A percentile compares a stretch with the other conserved stretches of the same genome.
Conservation (phyloP, 441 rosid species). For the Erodium trifolium region DNA sequence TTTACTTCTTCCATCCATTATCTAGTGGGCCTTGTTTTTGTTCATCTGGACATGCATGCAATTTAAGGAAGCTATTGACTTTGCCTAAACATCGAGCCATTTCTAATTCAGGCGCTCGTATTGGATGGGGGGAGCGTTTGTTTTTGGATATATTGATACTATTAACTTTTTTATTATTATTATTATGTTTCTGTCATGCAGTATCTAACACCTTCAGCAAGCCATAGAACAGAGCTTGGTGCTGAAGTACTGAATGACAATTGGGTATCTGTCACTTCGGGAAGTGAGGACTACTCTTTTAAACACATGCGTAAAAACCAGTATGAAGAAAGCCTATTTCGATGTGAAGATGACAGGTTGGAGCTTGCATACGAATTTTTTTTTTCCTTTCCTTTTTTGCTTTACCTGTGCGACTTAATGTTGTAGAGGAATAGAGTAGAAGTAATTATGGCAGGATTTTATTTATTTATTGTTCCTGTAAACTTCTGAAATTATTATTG, state of each 20-base stretch:
- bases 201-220: slow-evolving; percentile 76
- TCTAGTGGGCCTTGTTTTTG: background rate
- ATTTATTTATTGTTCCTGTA: background rate
- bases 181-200: slow-evolving; percentile 34
- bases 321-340: slow-evolving; percentile 94
- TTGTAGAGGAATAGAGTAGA: background rate
- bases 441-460: background rate
- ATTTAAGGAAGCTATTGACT: background rate
- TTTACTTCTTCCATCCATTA: background rate
- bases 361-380: slow-evolving; percentile 22
- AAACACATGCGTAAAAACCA: slow-evolving; percentile 99
- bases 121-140: slow-evolving; percentile 8
- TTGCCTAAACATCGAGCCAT: background rate
- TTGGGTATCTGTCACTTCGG: slow-evolving; percentile 99
- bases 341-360: slow-evolving; percentile 98
- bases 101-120: background rate
- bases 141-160: slow-evolving; percentile 8
- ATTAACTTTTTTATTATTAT: slow-evolving; percentile 14
- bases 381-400: slow-evolving; percentile 1
- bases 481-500: too few relatives aligned
- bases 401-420: slow-evolving; percentile 8
- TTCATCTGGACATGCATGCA: background rate
- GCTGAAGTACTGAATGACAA: slow-evolving; percentile 80
- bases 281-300: slow-evolving; percentile 99
- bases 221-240: slow-evolving; percentile 81